A percentile compares a stretch with the other conserved stretches of the same genome.
phyloP scores from a whole-genome alignment of 306 rosid species.

The Mucuna pruriens region DNA sequence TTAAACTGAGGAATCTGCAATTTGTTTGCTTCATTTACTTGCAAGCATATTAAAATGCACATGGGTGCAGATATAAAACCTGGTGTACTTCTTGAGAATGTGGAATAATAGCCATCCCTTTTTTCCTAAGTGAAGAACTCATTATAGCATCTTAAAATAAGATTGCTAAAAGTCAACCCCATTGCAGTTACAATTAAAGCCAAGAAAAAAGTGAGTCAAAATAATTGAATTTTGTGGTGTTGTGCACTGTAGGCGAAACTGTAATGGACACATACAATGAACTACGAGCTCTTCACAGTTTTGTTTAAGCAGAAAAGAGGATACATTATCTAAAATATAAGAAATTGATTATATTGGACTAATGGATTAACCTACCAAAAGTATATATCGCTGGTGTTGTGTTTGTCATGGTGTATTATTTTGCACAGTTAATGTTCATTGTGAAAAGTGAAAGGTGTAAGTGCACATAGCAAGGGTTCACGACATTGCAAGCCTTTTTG shows the following conservation, averaged over 20 bases:
- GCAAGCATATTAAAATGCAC: neutral
- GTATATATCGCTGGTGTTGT: neutral
- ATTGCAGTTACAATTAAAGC: neutral
- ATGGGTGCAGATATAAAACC: neutral
- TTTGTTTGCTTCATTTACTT: neutral
- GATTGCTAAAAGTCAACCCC: neutral
- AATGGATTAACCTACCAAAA: neutral
- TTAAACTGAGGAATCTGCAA: neutral
- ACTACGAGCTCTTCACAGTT: neutral
- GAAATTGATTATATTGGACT: neutral
- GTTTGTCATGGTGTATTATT: neutral
- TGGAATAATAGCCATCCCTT: neutral
- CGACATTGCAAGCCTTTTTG: neutral
- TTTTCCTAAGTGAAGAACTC: neutral
- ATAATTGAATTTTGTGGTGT: neutral
- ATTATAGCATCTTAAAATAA: neutral
- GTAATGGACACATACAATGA: neutral
- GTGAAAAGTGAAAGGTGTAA: neutral
- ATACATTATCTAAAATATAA: neutral
- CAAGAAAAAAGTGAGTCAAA: neutral
- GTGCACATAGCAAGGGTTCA: neutral
- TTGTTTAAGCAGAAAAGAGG: neutral
- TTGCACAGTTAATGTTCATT: neutral
- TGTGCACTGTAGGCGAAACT: neutral
- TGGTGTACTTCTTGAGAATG: neutral